Conservation (phyloP, 2,329 filamentous ascomycete species). For the Metarhizium humberi region DNA sequence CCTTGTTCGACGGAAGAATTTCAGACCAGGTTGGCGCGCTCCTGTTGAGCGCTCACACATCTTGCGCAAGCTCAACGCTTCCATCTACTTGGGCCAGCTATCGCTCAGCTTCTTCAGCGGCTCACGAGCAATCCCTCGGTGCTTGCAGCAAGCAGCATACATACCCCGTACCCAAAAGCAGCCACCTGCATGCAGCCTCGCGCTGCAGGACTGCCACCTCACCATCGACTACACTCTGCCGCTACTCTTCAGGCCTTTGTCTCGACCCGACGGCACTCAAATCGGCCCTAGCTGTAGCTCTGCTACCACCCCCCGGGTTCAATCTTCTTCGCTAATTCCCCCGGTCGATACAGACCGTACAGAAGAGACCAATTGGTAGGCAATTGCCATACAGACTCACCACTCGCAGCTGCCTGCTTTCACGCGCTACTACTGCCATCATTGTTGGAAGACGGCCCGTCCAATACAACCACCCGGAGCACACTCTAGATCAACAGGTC, state of each 20-base stretch:
- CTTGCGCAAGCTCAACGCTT: neutral
- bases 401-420: slow-evolving; percentile 2
- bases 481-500: neutral
- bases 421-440: neutral
- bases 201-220: slow-evolving; percentile 8
- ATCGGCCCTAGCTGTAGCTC: slow-evolving; percentile 6
- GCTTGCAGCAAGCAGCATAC: neutral
- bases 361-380: neutral
- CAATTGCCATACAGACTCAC: neutral
- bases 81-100: neutral
- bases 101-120: slow-evolving; percentile 8
- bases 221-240: slow-evolving; percentile 3
- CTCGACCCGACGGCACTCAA: slow-evolving; percentile 7
- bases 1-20: neutral
- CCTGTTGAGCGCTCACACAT: neutral
- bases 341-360: slow-evolving; percentile 1
- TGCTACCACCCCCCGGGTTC: slow-evolving; percentile 1
- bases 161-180: slow-evolving; percentile 4
- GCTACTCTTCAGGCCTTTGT: slow-evolving; percentile 1
- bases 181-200: slow-evolving; percentile 6
- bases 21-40: neutral
- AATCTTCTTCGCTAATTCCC: slow-evolving; percentile 1
- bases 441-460: slow-evolving; percentile 2
- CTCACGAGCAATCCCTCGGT: slow-evolving; percentile 5
- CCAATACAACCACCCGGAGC: slow-evolving; percentile 1